Evolutionary conservation across 192 early-diverging fungal genomes (phyloP), one percentile per base, ranked within the genome.

Genomic region (Umbelopsis sp.): DNA sequence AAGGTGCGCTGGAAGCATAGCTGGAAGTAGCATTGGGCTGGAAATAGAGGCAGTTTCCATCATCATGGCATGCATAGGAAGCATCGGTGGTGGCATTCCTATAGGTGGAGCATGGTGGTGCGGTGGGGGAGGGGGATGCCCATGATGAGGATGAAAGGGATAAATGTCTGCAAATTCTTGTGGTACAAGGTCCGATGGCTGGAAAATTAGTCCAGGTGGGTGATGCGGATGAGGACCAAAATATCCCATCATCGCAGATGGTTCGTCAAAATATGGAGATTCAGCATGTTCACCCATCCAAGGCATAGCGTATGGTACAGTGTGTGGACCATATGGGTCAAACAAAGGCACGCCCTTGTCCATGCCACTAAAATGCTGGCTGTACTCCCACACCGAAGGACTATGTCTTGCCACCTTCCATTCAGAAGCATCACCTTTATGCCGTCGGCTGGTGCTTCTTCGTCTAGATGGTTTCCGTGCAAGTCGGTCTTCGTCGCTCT

Each of bases 51-150:
- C 29, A 31, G 7, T 62, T 34, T 62, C 56, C 29, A 62, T 32
- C 56, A 62, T 62, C 56, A 62, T 62, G 1, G 56, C 56, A 62
- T 62, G 56, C 31, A 62, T 62, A 0, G 56, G 56, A 34, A 34
- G 56, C 17, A 62, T 62, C 22, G 25, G 21, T 8, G 54, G 54
- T 0, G 29, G 29, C 29, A 62, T 62, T 16, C 14, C 31, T 31
- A 62, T 20, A 26, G 21, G 56, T 62, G 56, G 56, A 34, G 26
- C 29, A 62, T 34, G 31, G 12, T 34, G 56, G 7, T 62, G 29
- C 6, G 56, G 54, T 59, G 54, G 52, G 16, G 52, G 53, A 14
- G 53, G 53, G 4, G 53, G 56, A 29, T 26, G 38, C 8, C 38
- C 38, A 41, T 41, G 38, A 41, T 38, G 54, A n/a, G n/a, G n/a